phyloP scores from a whole-genome alignment of 225 moss, liverwort and hornwort species.

The Pseudoscleropodium purum region DNA sequence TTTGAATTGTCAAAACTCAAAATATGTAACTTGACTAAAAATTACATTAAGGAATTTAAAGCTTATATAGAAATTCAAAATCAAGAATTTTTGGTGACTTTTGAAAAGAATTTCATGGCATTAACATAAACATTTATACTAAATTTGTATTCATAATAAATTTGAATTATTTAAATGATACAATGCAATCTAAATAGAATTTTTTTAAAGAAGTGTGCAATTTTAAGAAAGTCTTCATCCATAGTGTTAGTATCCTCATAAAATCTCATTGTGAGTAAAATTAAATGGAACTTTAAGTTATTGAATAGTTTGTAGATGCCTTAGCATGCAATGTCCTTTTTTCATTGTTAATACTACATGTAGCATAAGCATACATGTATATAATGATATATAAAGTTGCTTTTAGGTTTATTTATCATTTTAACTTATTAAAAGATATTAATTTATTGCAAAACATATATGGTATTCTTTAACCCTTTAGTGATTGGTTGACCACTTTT shows the following conservation, averaged over 20 bases:
- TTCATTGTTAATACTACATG: neutral
- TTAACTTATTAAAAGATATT: rapidly evolving
- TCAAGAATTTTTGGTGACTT: neutral
- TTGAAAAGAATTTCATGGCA: neutral
- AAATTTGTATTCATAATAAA: neutral
- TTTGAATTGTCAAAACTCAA: neutral
- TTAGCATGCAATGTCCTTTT: neutral
- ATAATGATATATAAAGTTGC: too few species aligned
- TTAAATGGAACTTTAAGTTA: neutral
- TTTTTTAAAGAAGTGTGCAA: neutral
- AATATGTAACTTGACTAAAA: too few species aligned
- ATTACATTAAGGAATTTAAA: too few species aligned
- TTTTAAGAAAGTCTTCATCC: neutral
- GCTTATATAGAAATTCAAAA: neutral
- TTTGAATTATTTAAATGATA: too few species aligned
- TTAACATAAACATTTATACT: too few species aligned
- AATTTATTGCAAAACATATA: too few species aligned
- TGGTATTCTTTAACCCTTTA: too few species aligned
- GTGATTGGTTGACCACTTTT: too few species aligned
- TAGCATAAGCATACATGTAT: too few species aligned
- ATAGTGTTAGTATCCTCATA: too few species aligned
- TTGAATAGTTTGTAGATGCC: rapidly evolving
- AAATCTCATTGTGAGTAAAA: neutral
- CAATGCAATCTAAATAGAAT: neutral
- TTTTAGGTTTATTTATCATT: neutral